Percentiles rank a stretch among this genome's conserved stretches.
Evolutionary conservation across 495 filamentous ascomycete species (phyloP).

Genomic region (Xylaria scruposa): DNA sequence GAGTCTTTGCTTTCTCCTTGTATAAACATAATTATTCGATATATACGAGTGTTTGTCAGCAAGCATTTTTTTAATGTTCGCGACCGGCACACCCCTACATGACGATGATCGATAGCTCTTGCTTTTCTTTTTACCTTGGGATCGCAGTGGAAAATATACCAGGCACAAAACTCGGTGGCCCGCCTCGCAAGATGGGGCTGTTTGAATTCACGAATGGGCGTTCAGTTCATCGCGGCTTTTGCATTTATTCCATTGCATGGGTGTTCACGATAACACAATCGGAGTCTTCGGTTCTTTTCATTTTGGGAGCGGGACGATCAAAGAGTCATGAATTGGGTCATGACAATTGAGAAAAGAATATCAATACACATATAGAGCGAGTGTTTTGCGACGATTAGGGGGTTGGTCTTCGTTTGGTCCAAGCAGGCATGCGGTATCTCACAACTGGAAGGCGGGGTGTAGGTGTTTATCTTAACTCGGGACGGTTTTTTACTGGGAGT

Average conservation of each 20-base stretch:
- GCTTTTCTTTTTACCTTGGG: slow-evolving; percentile 41
- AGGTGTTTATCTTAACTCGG: slow-evolving; percentile 38
- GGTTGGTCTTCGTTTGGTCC: slow-evolving; percentile 39
- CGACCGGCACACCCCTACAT: slow-evolving; percentile 37
- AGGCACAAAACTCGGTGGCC: slow-evolving; percentile 37
- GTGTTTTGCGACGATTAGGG: slow-evolving; percentile 43
- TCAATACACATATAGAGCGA: slow-evolving; percentile 45
- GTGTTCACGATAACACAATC: slow-evolving; percentile 47
- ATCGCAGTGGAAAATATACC: slow-evolving; percentile 36
- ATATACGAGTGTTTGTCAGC: slow-evolving; percentile 42
- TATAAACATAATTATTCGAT: slow-evolving; percentile 46
- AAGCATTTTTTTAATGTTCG: slow-evolving; percentile 26
- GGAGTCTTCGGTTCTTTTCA: slow-evolving; percentile 43
- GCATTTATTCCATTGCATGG: slow-evolving; percentile 48
- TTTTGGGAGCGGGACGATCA: slow-evolving; percentile 46
- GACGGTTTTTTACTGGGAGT: slow-evolving; percentile 38
- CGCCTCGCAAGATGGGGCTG: slow-evolving; percentile 42
- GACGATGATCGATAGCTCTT: slow-evolving; percentile 46
- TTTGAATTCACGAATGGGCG: slow-evolving; percentile 41
- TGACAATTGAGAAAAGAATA: slow-evolving; percentile 46
- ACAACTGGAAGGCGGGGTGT: slow-evolving; percentile 41
- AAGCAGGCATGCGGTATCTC: slow-evolving; percentile 41
- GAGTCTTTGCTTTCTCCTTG: slow-evolving; percentile 41
- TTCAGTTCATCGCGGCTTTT: slow-evolving; percentile 42
- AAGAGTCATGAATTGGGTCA: slow-evolving; percentile 45